Evolutionary conservation across 2,329 filamentous ascomycete genomes (phyloP), one percentile per base, ranked within the genome.

Genomic region (Penicillium crustosum): DNA sequence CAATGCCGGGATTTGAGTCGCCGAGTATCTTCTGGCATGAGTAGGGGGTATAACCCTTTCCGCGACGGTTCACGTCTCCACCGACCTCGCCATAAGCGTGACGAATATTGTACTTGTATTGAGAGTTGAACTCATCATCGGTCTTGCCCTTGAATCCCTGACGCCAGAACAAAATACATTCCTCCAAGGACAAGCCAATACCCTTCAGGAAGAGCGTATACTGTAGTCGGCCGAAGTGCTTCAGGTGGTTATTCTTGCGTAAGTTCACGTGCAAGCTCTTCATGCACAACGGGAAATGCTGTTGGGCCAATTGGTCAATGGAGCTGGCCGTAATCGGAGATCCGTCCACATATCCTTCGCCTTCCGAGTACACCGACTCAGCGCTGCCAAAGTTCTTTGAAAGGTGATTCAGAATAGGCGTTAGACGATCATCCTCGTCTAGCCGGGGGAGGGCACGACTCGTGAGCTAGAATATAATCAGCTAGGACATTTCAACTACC

Each of bases 181-280:
- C 93, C 70, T 97, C 92, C n/a, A 99, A 80, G 62, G 85, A 91
- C 29, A 99, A 81, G 0, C 94, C 94, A 58, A 97, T 91, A 42
- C 94, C 94, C 76, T 99, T 99, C 58, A 99, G 83, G 83, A 99
- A 99, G 4, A 99, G 85, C 0, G 90, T 91, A 79, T 97, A 99
- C 77, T 99, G 94, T 10, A 97, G 81, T 62, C 94, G 90, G 15
- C 92, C 93, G 69, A 83, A 96, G 75, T 99, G 93, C 77, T 97
- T 97, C 62, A 99, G 81, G 71, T 99, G 93, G 13, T 87, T 88
- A 70, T 96, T 93, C 59, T 92, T 89, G 55, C 92, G 89, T 33
- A 99, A 81, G 3, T 89, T 89, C 54, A 86, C 87, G 75, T 99
- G 94, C 25, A 99, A 81, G 72, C 94, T 89, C 59, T 89, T 89